Evolutionary conservation across 2,329 filamentous ascomycete species (phyloP), one percentile per base, ranked within the genome.

Genomic region (Didymella pomorum): DNA sequence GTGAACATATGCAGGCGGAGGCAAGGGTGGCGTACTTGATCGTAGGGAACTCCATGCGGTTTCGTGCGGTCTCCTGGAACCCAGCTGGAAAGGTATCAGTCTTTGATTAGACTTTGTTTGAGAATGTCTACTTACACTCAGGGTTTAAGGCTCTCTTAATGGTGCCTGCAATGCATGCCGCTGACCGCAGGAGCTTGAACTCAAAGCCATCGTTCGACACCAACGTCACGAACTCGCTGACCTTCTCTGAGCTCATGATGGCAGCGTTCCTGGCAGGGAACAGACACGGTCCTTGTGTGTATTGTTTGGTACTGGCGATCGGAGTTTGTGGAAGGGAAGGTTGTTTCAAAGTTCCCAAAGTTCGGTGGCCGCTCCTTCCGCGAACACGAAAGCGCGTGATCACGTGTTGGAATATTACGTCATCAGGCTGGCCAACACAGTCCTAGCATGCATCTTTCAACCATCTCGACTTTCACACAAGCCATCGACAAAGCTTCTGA

Each of bases 91-190:
- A 4, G 54, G 41, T 6, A 1, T 52, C n/a, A 46, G 28, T 29
- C 9, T 28, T 46, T 26, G n/a, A 14, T 16, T n/a, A 28, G 3
- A 14, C 21, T 33, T 2, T 5, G 10, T 26, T 10, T 16, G 21
- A 9, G 2, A 26, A 26, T 1, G 10, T 2, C 10, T n/a, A 70
- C 83, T 43, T 77, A 89, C 88, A 89, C 67, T 84, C 82, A 16
- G 87, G 85, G 69, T 92, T 88, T 59, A 94, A 80, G 85, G 92
- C 92, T 74, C 87, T 84, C 78, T 87, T 89, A 79, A 94, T 89
- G 58, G 88, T 85, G 31, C 87, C 87, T 66, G 89, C 90, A 70
- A 90, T 81, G 70, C 86, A 81, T 59, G 89, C 87, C 2, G 89
- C 88, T 48, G 90, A 88, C 52, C 90, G 87, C 54, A 90, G 81